A percentile compares a stretch with the other conserved stretches of the same genome.
Evolutionary conservation across 1,284 basidiomycete species (phyloP).

Genomic region (Ganoderma multipileum): DNA sequence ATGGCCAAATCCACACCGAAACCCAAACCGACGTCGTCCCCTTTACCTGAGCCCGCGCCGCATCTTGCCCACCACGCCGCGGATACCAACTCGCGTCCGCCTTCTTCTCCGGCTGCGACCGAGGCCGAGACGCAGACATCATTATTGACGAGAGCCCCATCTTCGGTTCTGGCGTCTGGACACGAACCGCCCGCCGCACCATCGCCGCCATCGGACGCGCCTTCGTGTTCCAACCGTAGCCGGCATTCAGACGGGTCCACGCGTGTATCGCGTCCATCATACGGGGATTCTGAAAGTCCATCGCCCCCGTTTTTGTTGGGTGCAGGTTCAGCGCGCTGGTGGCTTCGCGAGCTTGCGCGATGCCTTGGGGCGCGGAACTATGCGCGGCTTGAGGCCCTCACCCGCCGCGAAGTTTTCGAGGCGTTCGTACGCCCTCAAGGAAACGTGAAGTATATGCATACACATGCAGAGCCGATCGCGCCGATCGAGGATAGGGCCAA

Average conservation of each 20-base stretch:
- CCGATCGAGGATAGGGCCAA: background rate
- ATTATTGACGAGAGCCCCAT: background rate
- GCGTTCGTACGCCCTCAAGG: conserved; percentile 11
- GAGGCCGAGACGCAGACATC: background rate
- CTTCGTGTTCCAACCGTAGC: background rate
- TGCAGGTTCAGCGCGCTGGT: conserved; percentile 40
- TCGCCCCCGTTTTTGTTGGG: background rate
- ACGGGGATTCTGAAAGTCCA: background rate
- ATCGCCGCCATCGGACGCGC: conserved; percentile 8
- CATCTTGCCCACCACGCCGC: background rate
- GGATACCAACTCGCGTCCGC: background rate
- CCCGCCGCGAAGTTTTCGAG: conserved; percentile 32
- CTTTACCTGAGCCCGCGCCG: background rate
- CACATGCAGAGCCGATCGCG: background rate
- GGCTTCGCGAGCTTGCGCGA: conserved; percentile 56
- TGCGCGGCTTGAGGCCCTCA: conserved; percentile 53
- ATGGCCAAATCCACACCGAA: background rate
- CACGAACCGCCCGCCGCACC: conserved; percentile 9
- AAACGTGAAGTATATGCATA: background rate
- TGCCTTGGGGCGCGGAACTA: conserved; percentile 60
- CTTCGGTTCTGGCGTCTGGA: background rate
- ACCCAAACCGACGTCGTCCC: background rate
- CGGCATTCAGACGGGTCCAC: background rate
- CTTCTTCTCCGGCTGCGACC: conserved; percentile 5
- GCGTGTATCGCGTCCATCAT: background rate